A percentile compares a stretch with the other conserved stretches of the same genome.
phyloP scores from a whole-genome alignment of 202 grass and related monocot species.

The Eragrostis tef region DNA sequence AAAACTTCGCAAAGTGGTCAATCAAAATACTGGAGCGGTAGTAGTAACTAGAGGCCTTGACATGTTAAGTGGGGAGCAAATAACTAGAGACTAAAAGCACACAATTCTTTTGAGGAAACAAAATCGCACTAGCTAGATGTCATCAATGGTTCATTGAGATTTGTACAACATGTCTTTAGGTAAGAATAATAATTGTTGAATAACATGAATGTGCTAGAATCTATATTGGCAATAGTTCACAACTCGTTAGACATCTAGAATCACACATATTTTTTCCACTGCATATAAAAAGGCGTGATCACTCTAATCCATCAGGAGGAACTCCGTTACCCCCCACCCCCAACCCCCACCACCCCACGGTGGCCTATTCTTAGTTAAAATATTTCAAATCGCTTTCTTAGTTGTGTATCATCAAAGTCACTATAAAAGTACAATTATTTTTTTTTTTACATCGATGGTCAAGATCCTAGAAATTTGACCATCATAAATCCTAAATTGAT shows the following conservation, averaged over 20 bases:
- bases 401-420: too few species aligned
- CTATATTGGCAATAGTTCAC: neutral
- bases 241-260: neutral
- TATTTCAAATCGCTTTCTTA: too few species aligned
- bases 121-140: neutral
- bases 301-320: too few species aligned
- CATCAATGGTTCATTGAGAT: neutral
- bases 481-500: too few species aligned
- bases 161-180: neutral
- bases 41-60: neutral
- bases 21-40: neutral
- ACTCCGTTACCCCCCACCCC: too few species aligned
- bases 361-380: too few species aligned
- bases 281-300: neutral
- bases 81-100: constrained; percentile 14
- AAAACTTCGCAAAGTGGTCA: neutral
- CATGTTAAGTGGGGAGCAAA: constrained; percentile 12
- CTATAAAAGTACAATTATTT: too few species aligned
- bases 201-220: constrained; percentile 9
- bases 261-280: neutral
- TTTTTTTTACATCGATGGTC: too few species aligned
- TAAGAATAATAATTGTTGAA: constrained; percentile 4
- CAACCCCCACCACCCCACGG: too few species aligned
- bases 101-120: constrained; percentile 16
- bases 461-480: too few species aligned